Percentiles rank a stretch among this genome's conserved stretches.
These are phyloP conservation scores for Sporothrix euskadiensis DNA, from an alignment of 2,329 filamentous ascomycete genomes.

Conservation along the genomic window DNA sequence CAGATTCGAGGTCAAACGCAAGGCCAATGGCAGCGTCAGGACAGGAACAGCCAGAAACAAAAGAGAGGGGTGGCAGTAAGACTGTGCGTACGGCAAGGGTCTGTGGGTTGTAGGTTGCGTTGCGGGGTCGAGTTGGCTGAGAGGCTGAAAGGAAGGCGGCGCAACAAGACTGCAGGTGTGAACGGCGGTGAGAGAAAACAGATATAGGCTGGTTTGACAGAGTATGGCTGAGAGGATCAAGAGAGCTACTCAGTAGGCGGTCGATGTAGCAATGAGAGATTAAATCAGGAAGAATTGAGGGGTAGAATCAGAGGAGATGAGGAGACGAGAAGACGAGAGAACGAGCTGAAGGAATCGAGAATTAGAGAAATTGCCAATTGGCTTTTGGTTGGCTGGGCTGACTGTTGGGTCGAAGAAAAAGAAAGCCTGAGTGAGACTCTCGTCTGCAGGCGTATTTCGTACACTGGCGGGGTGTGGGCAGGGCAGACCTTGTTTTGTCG, in stretches of 20 bases:
- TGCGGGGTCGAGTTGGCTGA: background rate
- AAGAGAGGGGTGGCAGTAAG: background rate
- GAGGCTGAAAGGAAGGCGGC: background rate
- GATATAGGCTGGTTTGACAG: background rate
- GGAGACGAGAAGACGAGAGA: background rate
- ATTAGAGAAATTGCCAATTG: background rate
- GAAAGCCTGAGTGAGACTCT: background rate
- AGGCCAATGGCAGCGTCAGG: background rate
- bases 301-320: background rate
- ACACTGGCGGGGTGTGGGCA: conserved; percentile 4
- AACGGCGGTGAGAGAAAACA: conserved; percentile 13
- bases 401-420: background rate
- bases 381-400: background rate
- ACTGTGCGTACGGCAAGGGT: conserved; percentile 15
- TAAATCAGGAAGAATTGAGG: background rate
- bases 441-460: background rate
- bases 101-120: background rate
- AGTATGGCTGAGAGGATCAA: too few relatives aligned
- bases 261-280: background rate
- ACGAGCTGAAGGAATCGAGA: conserved; percentile 9
- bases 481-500: conserved; percentile 20
- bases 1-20: background rate
- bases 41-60: background rate
- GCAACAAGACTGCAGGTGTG: background rate
- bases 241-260: too few relatives aligned